A percentile compares a stretch with the other conserved stretches of the same genome.
Conservation (phyloP, 176 grass and related monocot species). For the Bothriochloa decipiens region DNA sequence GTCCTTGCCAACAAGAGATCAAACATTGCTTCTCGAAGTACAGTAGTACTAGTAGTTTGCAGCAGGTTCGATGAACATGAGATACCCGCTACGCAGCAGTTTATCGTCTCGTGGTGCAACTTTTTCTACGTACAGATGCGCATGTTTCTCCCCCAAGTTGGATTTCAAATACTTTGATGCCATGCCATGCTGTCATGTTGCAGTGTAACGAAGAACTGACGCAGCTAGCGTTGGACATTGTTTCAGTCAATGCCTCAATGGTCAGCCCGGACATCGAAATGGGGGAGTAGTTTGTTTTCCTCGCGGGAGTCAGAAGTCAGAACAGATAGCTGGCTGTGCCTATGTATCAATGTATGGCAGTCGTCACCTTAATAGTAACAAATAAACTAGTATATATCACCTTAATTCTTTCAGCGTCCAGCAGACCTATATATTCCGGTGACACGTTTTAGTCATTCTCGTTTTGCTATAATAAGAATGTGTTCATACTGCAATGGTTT, state of each 20-base stretch:
- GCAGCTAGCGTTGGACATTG: too few species aligned
- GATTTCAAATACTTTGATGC: not conserved
- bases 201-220: too few species aligned
- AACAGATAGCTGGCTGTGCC: not conserved
- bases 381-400: not conserved
- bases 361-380: not conserved
- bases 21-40: not conserved
- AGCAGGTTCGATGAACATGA: constrained; percentile 14
- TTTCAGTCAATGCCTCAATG: not conserved
- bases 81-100: not conserved
- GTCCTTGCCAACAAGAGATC: constrained; percentile 14
- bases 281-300: not conserved
- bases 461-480: not conserved
- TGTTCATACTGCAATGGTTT: not conserved
- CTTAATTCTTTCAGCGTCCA: not conserved
- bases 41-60: not conserved
- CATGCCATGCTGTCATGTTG: not conserved
- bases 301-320: not conserved
- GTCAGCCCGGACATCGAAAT: not conserved
- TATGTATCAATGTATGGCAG: not conserved
- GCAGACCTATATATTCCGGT: not conserved
- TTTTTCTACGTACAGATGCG: not conserved
- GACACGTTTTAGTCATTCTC: constrained; percentile 4
- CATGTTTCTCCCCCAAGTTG: too few species aligned
- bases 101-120: not conserved